A percentile compares a stretch with the other conserved stretches of the same genome.
These are phyloP conservation scores for Solanum bukasovii DNA, from an alignment of 257 asterid species.

Conservation along the genomic window DNA sequence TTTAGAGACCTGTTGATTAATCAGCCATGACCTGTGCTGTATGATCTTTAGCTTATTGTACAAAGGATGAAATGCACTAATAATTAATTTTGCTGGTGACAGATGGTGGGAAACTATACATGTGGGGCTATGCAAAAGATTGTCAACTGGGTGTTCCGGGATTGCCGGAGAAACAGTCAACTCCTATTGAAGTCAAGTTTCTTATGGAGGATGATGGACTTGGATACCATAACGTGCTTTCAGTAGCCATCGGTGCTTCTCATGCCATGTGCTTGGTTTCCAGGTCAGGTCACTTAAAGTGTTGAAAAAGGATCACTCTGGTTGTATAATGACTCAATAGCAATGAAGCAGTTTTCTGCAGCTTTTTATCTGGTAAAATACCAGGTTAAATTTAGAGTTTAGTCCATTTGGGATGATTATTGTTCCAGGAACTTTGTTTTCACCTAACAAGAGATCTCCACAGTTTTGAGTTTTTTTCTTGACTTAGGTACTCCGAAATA, in stretches of 20 bases:
- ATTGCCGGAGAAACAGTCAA: constrained; percentile 54
- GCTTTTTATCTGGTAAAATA: neutral
- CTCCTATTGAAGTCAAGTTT: constrained; percentile 78
- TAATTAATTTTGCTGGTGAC: constrained; percentile 1
- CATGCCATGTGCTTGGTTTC: constrained; percentile 83
- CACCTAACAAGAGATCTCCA: neutral
- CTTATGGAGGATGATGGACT: constrained; percentile 66
- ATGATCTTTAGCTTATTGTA: neutral
- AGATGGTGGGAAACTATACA: constrained; percentile 78
- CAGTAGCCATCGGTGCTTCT: constrained; percentile 81
- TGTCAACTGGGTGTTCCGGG: constrained; percentile 88
- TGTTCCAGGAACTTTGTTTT: neutral
- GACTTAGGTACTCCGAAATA: neutral
- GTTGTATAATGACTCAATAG: neutral
- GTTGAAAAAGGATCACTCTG: neutral
- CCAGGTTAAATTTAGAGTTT: neutral
- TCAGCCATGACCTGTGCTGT: neutral
- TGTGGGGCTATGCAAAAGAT: constrained; percentile 88
- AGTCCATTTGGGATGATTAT: neutral
- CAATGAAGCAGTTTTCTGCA: neutral
- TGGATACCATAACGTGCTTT: constrained; percentile 41
- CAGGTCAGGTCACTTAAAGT: constrained; percentile 22
- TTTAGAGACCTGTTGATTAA: neutral
- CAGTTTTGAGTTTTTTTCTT: neutral
- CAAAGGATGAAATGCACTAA: neutral